phyloP scores from a whole-genome alignment of 768 basidiomycete species.

The Pholiota conissans region DNA sequence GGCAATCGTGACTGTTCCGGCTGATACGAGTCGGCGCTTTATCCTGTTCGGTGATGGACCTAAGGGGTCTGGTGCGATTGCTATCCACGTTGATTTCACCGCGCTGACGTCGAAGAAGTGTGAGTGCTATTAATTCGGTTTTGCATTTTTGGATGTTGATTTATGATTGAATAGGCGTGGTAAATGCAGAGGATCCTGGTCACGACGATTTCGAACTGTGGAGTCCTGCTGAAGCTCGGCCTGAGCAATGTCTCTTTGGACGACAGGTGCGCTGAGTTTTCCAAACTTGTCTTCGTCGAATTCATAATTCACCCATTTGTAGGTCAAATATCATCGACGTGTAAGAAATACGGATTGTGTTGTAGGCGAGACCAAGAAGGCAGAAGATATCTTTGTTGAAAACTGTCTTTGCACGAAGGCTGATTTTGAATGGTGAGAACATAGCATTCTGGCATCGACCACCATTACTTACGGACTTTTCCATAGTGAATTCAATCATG shows the following conservation, averaged over 20 bases:
- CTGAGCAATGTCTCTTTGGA: constrained; percentile 89
- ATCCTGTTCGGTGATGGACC: constrained; percentile 75
- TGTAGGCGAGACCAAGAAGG: constrained; percentile 70
- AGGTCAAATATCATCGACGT: constrained; percentile 93
- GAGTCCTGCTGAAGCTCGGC: constrained; percentile 91
- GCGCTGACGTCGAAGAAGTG: constrained; percentile 75
- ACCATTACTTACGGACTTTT: neutral
- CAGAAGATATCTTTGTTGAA: constrained; percentile 49
- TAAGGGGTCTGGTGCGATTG: constrained; percentile 47
- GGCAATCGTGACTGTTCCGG: constrained; percentile 83
- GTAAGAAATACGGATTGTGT: constrained; percentile 78
- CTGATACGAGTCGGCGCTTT: constrained; percentile 90
- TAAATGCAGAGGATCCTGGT: constrained; percentile 68
- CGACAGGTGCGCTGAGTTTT: constrained; percentile 63
- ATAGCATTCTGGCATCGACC: neutral
- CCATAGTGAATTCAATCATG: constrained; percentile 91
- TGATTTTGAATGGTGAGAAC: constrained; percentile 96
- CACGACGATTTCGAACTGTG: constrained; percentile 96
- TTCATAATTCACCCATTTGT: neutral
- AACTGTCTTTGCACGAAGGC: constrained; percentile 71
- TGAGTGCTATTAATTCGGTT: constrained; percentile 50
- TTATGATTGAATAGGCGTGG: constrained; percentile 48
- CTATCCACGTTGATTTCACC: constrained; percentile 88
- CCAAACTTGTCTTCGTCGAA: neutral
- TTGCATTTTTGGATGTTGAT: too few relatives aligned